phyloP scores from a whole-genome alignment of 2,329 filamentous ascomycete species.

The Fusarium denticulatum region DNA sequence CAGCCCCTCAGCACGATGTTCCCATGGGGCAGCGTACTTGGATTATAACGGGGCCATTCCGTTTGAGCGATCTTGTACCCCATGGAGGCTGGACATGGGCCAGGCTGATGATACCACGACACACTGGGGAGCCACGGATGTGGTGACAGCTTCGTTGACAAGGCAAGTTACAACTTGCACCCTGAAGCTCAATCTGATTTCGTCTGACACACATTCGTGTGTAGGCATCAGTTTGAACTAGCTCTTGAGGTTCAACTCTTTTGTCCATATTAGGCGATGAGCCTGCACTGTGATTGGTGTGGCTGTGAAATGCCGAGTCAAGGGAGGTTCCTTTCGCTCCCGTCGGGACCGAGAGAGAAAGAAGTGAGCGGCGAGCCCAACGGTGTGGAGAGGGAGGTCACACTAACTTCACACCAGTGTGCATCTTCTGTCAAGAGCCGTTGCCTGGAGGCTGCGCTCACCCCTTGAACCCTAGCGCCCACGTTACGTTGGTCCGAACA shows the following conservation, averaged over 20 bases:
- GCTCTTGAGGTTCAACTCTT: slow-evolving; percentile 1
- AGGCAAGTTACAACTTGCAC: background rate
- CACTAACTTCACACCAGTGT: slow-evolving; percentile 21
- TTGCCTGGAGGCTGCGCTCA: slow-evolving; percentile 1
- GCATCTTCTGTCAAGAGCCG: background rate
- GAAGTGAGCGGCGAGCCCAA: slow-evolving; percentile 24
- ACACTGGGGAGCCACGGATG: background rate
- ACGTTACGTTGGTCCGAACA: slow-evolving; percentile 41
- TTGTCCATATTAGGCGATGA: slow-evolving; percentile 6
- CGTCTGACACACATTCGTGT: background rate
- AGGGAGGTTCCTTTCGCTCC: slow-evolving; percentile 33
- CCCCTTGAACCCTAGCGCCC: slow-evolving; percentile 30
- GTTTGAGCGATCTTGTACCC: background rate
- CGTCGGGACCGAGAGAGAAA: slow-evolving; percentile 42
- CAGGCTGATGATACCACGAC: background rate
- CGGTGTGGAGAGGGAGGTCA: slow-evolving; percentile 34
- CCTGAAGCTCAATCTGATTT: background rate
- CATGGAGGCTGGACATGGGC: background rate
- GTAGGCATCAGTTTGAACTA: background rate
- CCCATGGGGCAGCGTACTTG: background rate
- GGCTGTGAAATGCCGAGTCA: slow-evolving; percentile 35
- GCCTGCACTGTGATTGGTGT: slow-evolving; percentile 33
- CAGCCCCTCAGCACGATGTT: slow-evolving; percentile 7
- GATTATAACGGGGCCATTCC: slow-evolving; percentile 1
- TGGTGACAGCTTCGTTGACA: background rate